Percentiles rank a stretch among this genome's conserved stretches.
These are phyloP conservation scores for Neurospora tetraspora DNA, from an alignment of 495 filamentous ascomycete genomes.

Conservation along the genomic window DNA sequence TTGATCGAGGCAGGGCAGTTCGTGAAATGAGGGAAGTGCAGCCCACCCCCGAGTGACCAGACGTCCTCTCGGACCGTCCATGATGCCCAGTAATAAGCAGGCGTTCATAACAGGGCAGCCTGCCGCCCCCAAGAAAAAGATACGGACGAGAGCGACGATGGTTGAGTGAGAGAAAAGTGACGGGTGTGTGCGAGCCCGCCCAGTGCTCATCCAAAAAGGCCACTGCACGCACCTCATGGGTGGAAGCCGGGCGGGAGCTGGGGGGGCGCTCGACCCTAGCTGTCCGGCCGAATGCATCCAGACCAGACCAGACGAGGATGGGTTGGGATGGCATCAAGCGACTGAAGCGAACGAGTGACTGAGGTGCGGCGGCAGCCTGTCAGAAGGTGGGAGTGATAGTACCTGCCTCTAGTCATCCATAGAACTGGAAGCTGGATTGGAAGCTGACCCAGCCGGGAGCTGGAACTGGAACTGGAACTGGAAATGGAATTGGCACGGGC, in stretches of 20 bases:
- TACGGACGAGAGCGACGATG: not conserved
- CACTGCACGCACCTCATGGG: not conserved
- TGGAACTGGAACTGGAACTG: not conserved
- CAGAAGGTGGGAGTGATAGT: not conserved
- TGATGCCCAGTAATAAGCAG: not conserved
- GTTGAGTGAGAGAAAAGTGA: not conserved
- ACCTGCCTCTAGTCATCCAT: not conserved
- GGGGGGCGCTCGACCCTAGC: not conserved
- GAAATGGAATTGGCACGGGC: not conserved
- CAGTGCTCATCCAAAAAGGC: not conserved
- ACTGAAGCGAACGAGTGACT: not conserved
- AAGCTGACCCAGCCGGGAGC: not conserved
- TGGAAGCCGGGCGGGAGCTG: not conserved
- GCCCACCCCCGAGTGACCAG: not conserved
- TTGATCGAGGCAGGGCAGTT: not conserved
- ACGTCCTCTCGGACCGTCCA: not conserved
- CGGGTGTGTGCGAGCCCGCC: not conserved
- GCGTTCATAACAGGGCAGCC: not conserved
- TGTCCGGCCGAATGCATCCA: not conserved
- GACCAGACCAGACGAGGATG: constrained; percentile 1
- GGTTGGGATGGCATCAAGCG: not conserved
- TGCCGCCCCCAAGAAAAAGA: not conserved
- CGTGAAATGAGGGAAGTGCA: not conserved
- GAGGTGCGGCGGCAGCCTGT: not conserved
- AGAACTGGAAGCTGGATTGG: not conserved